phyloP scores from a whole-genome alignment of 139 green algal genomes.

The Penium margaritaceum region DNA sequence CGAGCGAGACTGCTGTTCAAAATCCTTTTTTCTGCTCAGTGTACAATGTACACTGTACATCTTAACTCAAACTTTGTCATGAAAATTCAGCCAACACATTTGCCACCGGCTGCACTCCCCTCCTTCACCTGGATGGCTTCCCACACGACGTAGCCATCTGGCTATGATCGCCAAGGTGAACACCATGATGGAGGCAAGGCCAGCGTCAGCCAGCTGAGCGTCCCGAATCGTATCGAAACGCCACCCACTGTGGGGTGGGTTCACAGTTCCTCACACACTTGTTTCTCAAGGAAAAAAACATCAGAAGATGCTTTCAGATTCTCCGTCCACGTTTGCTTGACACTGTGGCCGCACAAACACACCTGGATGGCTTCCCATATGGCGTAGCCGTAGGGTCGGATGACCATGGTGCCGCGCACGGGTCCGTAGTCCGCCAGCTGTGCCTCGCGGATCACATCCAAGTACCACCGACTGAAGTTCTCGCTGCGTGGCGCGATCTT shows the following conservation, averaged over 20 bases:
- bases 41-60: too few species aligned
- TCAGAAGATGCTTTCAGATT: not conserved
- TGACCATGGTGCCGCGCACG: slow-evolving; percentile 97
- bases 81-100: too few species aligned
- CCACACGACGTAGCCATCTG: slow-evolving; percentile 68
- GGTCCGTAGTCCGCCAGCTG: slow-evolving; percentile 96
- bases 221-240: not conserved
- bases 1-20: too few species aligned
- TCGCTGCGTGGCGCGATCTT: slow-evolving; percentile 39
- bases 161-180: slow-evolving; percentile 92
- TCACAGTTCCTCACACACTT: not conserved
- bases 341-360: not conserved
- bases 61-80: too few species aligned
- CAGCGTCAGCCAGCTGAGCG: not conserved
- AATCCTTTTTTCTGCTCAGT: too few species aligned
- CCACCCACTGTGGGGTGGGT: not conserved
- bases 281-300: too few species aligned
- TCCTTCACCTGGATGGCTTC: slow-evolving; percentile 39
- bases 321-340: not conserved
- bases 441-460: slow-evolving; percentile 86
- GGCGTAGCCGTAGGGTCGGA: slow-evolving; percentile 87
- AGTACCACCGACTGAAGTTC: slow-evolving; percentile 74
- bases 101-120: too few species aligned
- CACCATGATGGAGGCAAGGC: not conserved
- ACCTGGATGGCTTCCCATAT: slow-evolving; percentile 67